These are phyloP conservation scores for Acacia crassicarpa DNA, from an alignment of 306 rosid genomes.

Conservation along the genomic window DNA sequence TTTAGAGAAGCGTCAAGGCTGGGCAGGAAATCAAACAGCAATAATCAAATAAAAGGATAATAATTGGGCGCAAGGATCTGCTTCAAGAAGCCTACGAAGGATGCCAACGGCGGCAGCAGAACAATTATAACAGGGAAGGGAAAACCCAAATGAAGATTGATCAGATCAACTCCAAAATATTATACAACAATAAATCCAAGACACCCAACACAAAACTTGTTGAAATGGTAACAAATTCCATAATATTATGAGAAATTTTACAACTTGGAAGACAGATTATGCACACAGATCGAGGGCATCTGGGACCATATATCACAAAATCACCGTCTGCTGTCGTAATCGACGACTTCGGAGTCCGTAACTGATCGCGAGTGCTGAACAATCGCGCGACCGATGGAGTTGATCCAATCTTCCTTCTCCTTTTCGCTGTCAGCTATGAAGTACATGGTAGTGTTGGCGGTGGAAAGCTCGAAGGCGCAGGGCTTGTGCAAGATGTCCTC, in stretches of 20 bases:
- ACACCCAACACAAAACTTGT: background rate
- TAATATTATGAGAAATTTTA: background rate
- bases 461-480: constrained; percentile 69
- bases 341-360: constrained; percentile 53
- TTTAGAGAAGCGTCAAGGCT: background rate
- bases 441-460: constrained; percentile 55
- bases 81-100: background rate
- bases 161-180: constrained; percentile 28
- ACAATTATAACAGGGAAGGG: background rate
- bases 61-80: background rate
- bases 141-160: background rate
- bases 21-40: constrained; percentile 16
- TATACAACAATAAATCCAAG: constrained; percentile 12
- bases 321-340: constrained; percentile 48
- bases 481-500: constrained; percentile 69
- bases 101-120: background rate
- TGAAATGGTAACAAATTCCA: background rate
- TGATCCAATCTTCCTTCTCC: constrained; percentile 67
- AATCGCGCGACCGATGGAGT: constrained; percentile 53
- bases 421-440: constrained; percentile 66
- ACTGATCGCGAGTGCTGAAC: constrained; percentile 58
- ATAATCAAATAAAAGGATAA: background rate
- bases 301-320: background rate
- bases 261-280: constrained; percentile 1
- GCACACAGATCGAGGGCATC: background rate